A percentile compares a stretch with the other conserved stretches of the same genome.
phyloP scores from a whole-genome alignment of 2,329 filamentous ascomycete species.

The Lachnellula subtilissima region DNA sequence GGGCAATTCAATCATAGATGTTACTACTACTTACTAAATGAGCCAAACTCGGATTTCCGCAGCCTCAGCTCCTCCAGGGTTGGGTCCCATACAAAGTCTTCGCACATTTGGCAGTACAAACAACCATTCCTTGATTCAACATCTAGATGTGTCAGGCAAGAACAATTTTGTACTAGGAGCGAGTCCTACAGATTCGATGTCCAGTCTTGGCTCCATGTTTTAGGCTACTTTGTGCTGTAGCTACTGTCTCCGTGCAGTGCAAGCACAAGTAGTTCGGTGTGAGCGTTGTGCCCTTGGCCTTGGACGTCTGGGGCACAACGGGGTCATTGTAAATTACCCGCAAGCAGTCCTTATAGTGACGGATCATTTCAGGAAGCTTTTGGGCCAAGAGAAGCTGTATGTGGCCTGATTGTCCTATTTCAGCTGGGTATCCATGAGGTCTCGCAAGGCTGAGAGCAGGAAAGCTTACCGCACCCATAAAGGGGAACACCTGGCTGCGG shows the following conservation, averaged over 20 bases:
- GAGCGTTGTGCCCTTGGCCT: conserved; percentile 53
- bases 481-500: conserved; percentile 54
- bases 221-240: conserved; percentile 59
- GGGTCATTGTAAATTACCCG: conserved; percentile 62
- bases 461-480: conserved; percentile 57
- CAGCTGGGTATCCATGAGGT: conserved; percentile 2
- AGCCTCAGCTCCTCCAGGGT: conserved; percentile 71
- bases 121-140: conserved; percentile 72
- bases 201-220: conserved; percentile 64
- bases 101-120: conserved; percentile 76
- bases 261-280: conserved; percentile 68
- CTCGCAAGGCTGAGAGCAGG: conserved; percentile 11
- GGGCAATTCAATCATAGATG: neutral
- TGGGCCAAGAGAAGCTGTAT: conserved; percentile 60
- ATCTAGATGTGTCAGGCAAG: conserved; percentile 43
- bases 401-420: conserved; percentile 52
- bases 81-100: conserved; percentile 79
- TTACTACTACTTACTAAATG: conserved; percentile 49
- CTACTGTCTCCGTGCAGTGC: conserved; percentile 62
- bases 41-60: conserved; percentile 62
- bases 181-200: conserved; percentile 67
- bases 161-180: neutral
- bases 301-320: conserved; percentile 61
- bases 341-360: conserved; percentile 68
- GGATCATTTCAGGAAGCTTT: conserved; percentile 61